These are phyloP conservation scores for Lasiodiplodia hormozganensis DNA, from an alignment of 2,329 filamentous ascomycete genomes.

Conservation along the genomic window DNA sequence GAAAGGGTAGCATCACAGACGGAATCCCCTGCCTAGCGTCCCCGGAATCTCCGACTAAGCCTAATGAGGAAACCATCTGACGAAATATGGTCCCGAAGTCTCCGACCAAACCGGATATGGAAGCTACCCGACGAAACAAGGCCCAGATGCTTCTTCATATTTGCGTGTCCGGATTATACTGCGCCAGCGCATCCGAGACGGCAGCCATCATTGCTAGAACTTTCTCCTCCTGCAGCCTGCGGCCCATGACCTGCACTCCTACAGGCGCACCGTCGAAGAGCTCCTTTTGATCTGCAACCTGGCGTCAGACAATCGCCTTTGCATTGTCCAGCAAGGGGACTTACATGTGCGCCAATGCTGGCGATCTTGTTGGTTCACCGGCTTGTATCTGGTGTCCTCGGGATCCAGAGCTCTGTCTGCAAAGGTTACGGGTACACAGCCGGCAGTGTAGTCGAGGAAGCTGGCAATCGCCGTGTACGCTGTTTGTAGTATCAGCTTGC, in stretches of 20 bases:
- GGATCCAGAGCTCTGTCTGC: neutral
- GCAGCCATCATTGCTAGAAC: constrained; percentile 32
- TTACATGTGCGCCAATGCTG: neutral
- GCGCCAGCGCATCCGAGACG: no score
- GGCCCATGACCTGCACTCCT: constrained; percentile 36
- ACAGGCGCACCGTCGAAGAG: constrained; percentile 34
- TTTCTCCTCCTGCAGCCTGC: constrained; percentile 36
- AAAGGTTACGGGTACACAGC: constrained; percentile 18
- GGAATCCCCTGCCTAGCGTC: no score
- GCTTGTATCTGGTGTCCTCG: neutral
- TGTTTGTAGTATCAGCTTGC: neutral
- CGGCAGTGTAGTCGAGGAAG: constrained; percentile 13
- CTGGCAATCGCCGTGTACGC: constrained; percentile 17
- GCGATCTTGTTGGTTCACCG: neutral
- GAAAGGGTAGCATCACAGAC: no score
- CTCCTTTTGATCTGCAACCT: constrained; percentile 31
- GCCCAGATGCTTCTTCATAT: no score
- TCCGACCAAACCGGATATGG: no score
- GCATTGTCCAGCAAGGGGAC: neutral
- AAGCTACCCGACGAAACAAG: no score
- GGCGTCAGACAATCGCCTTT: neutral
- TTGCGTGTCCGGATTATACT: no score
- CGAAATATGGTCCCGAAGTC: no score
- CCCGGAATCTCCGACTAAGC: no score
- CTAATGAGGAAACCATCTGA: no score